Evolutionary conservation across 139 green algal species (phyloP), one percentile per base, ranked within the genome.

Genomic region (Bryopsis sp.): DNA sequence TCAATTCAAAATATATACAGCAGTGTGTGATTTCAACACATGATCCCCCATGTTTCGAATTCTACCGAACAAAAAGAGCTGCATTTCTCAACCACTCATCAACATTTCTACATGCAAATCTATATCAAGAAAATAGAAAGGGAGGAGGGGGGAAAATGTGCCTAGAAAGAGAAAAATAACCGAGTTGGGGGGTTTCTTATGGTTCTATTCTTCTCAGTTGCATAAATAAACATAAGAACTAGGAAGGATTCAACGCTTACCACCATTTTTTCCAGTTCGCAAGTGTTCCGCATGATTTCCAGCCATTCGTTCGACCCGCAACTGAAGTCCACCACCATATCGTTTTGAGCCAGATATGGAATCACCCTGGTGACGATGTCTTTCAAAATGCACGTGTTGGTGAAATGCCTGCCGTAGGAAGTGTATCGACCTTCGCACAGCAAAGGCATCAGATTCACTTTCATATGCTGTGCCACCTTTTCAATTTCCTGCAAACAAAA

Each of bases 361-460:
- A 67, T 48, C 7, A 67, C 7, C 6, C 43, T 26, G 22, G 24
- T 11, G 7, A 31, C 59, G 5, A 67, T 24, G 7, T 67, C 24
- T 46, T 67, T 24, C 59, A 67, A 31, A 47, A 67, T 47, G 6
- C 11, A 6, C 19, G 59, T 46, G 24, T 48, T 67, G 7, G 59
- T 67, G 33, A 67, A 67, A 47, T 67, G 59, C 29, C 59, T 26
- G 39, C 59, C 59, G 19, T 47, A 67, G 22, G 59, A 67, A 7
- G 59, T 67, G 31, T 67, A 67, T 26, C 31, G n/a, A n/a, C n/a
- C n/a, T n/a, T n/a, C n/a, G n/a, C n/a, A n/a, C n/a, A n/a, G n/a
- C n/a, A n/a, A n/a, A n/a, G n/a, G n/a, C n/a, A n/a, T n/a, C n/a
- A n/a, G n/a, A n/a, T n/a, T n/a, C n/a, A n/a, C n/a, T n/a, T n/a